phyloP scores from a whole-genome alignment of 345 rosid genomes.

The Populus alba region DNA sequence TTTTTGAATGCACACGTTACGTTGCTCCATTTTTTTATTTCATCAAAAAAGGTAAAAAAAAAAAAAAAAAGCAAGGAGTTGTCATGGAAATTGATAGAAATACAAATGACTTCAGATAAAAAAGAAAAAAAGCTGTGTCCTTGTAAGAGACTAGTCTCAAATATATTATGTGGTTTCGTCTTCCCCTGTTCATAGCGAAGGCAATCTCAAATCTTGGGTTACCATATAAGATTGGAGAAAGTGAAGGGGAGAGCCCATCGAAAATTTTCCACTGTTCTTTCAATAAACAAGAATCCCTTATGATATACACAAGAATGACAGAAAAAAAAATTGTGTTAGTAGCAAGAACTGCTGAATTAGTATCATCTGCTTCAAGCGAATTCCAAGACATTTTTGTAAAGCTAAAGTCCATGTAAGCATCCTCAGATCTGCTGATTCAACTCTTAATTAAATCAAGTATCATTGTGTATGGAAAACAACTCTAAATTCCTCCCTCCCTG shows the following conservation, averaged over 20 bases:
- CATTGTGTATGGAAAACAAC: background rate
- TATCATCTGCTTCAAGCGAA: no score
- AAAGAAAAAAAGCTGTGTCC: background rate
- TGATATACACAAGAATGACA: no score
- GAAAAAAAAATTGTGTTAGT: no score
- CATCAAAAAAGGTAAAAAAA: background rate
- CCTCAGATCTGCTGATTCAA: background rate
- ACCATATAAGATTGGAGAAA: background rate
- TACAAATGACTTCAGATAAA: background rate
- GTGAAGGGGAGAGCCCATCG: no score
- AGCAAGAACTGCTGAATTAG: no score
- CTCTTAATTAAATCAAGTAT: no score
- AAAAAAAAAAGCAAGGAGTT: background rate
- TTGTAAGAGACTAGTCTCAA: background rate
- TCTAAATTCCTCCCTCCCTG: background rate
- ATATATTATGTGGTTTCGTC: background rate
- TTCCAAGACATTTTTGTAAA: no score
- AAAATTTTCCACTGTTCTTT: no score
- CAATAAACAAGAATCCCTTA: background rate
- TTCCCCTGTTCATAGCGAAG: background rate
- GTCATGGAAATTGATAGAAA: background rate
- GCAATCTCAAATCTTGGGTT: background rate
- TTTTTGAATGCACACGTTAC: background rate
- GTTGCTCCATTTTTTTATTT: no score
- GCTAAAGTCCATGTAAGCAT: background rate